phyloP scores from a whole-genome alignment of 2,329 filamentous ascomycete species.

The Fusarium albosuccineum region DNA sequence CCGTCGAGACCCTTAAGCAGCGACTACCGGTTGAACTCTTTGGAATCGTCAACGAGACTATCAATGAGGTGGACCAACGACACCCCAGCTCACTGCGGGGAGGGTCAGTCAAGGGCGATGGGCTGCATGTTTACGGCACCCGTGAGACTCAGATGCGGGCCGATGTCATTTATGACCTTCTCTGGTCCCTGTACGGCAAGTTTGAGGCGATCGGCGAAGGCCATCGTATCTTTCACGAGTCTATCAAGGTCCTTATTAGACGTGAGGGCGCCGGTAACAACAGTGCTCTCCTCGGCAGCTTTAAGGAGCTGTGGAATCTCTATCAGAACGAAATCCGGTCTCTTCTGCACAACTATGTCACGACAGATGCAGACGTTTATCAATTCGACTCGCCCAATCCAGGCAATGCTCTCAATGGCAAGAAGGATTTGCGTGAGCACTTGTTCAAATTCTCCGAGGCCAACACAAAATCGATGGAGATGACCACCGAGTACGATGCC shows the following conservation, averaged over 20 bases:
- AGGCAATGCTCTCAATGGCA: slow-evolving; percentile 60
- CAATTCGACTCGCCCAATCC: slow-evolving; percentile 69
- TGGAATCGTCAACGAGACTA: slow-evolving; percentile 92
- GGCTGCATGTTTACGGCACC: slow-evolving; percentile 73
- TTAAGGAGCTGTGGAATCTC: slow-evolving; percentile 97
- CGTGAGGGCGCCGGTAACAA: slow-evolving; percentile 79
- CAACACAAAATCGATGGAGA: slow-evolving; percentile 82
- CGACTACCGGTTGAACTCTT: slow-evolving; percentile 94
- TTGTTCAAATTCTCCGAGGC: slow-evolving; percentile 90
- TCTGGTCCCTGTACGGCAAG: slow-evolving; percentile 94
- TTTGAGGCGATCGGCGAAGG: slow-evolving; percentile 98
- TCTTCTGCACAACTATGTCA: slow-evolving; percentile 94
- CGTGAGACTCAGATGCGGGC: slow-evolving; percentile 82
- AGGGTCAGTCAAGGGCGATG: slow-evolving; percentile 64
- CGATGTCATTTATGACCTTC: slow-evolving; percentile 88
- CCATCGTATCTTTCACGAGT: slow-evolving; percentile 93
- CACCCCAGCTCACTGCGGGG: slow-evolving; percentile 85
- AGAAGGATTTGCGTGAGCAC: slow-evolving; percentile 68
- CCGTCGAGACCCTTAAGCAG: slow-evolving; percentile 92
- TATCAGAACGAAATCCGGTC: slow-evolving; percentile 98
- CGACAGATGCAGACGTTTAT: slow-evolving; percentile 85
- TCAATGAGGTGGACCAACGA: slow-evolving; percentile 91
- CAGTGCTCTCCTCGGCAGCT: slow-evolving; percentile 81
- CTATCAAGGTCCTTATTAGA: slow-evolving; percentile 86
- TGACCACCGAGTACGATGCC: slow-evolving; percentile 88